Evolutionary conservation across 345 rosid species (phyloP), one percentile per base, ranked within the genome.

Genomic region (Aquilaria sinensis): DNA sequence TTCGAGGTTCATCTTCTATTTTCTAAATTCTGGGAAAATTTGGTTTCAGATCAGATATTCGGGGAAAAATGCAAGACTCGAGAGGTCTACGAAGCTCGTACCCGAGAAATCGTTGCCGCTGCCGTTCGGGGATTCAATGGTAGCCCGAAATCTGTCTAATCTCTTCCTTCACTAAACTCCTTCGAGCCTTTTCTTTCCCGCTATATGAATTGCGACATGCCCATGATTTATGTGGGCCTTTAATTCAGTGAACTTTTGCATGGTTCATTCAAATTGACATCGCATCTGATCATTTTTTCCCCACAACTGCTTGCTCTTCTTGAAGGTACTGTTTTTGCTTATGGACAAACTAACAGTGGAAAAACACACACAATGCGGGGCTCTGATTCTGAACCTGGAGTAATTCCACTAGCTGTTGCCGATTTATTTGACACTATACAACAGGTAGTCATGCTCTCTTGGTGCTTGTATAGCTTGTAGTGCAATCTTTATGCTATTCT

Each of bases 321-420:
- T 65, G 50, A 61, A 93, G 98, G 98, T 16, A 93, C 98, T 10
- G 96, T 93, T 47, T 93, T 93, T 79, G 98, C 97, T 29, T 93
- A 93, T 52, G 98, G 98, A 45, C 97, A 93, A 67, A 93, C 98
- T 7, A 90, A 90, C 47, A 93, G 97, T 50, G 98, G 97, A 12
- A 93, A 93, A 84, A 93, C 98, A 0, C 90, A 90, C 62, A 93
- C 98, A 9, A 93, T 93, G 98, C 84, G 98, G 52, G 98, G 98
- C 55, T 80, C 97, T 2, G 67, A 57, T 12, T 45, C 51, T 43
- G 98, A 93, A 71, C 94, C 81, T 2, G 98, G 98, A 31, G 94
- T 93, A 61, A 89, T 93, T 56, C 97, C 96, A 64, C 87, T 81
- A 31, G 95, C 97, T 2, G 92, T 93, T 9, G 73, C 75, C 53